These are phyloP conservation scores for Hsuehochloa calcarea DNA, from an alignment of 176 grass and related monocot genomes.

Conservation along the genomic window DNA sequence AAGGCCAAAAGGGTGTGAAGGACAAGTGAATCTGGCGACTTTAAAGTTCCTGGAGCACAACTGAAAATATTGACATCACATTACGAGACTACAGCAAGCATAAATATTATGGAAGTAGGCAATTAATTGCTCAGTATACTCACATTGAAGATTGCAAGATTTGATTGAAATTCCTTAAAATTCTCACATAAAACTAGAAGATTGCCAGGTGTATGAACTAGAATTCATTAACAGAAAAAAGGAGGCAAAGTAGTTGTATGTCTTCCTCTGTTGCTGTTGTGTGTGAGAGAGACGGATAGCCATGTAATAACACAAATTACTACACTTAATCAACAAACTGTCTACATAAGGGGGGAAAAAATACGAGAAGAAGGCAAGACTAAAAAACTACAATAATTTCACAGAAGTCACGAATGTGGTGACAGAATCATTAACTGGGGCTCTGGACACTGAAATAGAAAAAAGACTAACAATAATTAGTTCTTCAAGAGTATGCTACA, in stretches of 20 bases:
- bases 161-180: neutral
- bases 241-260: neutral
- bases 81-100: neutral
- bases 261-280: neutral
- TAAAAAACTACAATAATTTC: neutral
- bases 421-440: neutral
- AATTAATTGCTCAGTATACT: neutral
- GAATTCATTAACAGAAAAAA: neutral
- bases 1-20: neutral
- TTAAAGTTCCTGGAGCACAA: neutral
- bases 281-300: neutral
- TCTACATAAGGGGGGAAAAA: neutral
- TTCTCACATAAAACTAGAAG: neutral
- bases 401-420: neutral
- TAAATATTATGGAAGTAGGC: neutral
- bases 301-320: neutral
- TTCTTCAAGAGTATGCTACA: neutral
- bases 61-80: neutral
- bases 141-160: neutral
- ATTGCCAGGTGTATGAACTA: neutral
- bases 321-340: neutral
- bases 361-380: neutral
- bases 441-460: neutral
- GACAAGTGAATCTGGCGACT: neutral
- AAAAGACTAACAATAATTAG: conserved; percentile 27